Percentiles rank a stretch among this genome's conserved stretches.
phyloP scores from a whole-genome alignment of 768 basidiomycete genomes.

The Suillus alpinus region DNA sequence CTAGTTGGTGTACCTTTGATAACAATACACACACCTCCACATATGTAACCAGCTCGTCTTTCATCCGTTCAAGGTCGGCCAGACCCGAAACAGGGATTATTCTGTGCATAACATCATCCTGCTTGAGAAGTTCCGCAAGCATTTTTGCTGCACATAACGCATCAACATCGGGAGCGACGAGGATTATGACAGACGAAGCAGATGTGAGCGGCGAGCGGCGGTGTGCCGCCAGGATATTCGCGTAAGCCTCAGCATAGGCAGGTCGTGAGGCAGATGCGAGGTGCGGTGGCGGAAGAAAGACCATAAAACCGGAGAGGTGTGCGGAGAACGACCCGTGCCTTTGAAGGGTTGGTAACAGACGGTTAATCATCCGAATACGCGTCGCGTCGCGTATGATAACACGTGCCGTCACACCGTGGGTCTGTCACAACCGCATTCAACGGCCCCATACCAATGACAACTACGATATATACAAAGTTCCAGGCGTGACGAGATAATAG shows the following conservation, averaged over 20 bases:
- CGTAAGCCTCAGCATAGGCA: slow-evolving; percentile 75
- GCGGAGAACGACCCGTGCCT: background rate
- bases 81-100: slow-evolving; percentile 88
- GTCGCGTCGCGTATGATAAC: slow-evolving; percentile 9
- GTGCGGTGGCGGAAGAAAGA: slow-evolving; percentile 71
- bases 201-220: slow-evolving; percentile 72
- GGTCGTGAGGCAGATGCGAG: slow-evolving; percentile 52
- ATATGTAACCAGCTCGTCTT: slow-evolving; percentile 62
- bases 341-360: background rate
- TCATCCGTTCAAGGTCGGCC: slow-evolving; percentile 64
- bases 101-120: slow-evolving; percentile 91
- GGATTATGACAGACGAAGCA: slow-evolving; percentile 79
- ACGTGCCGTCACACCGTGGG: slow-evolving; percentile 4
- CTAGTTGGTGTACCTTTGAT: background rate
- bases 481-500: background rate
- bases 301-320: slow-evolving; percentile 37
- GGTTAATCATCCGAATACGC: slow-evolving; percentile 7
- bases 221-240: slow-evolving; percentile 66
- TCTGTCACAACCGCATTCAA: background rate
- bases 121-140: slow-evolving; percentile 83
- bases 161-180: slow-evolving; percentile 90
- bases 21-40: slow-evolving; percentile 51
- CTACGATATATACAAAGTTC: background rate
- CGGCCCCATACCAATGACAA: background rate
- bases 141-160: slow-evolving; percentile 89